These are phyloP conservation scores for Penstemon eatonii DNA, from an alignment of 257 asterid genomes.

Conservation along the genomic window DNA sequence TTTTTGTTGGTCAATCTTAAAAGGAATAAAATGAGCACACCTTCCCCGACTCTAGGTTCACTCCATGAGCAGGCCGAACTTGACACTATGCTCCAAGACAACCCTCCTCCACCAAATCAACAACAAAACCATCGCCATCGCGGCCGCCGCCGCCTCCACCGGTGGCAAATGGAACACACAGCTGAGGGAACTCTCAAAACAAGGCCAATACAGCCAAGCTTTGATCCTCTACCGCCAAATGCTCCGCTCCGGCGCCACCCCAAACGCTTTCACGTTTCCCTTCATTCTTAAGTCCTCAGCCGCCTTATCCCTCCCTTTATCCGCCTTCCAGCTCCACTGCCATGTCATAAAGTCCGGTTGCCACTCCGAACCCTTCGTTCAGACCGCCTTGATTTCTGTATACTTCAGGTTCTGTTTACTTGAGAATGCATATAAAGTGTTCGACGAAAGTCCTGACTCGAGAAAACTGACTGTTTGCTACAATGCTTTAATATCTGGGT, in stretches of 20 bases:
- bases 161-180: slow-evolving; percentile 68
- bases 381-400: slow-evolving; percentile 63
- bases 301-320: slow-evolving; percentile 45
- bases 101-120: slow-evolving; percentile 25
- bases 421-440: slow-evolving; percentile 53
- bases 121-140: slow-evolving; percentile 10
- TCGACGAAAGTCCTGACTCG: slow-evolving; percentile 67
- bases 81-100: slow-evolving; percentile 27
- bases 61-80: slow-evolving; percentile 41
- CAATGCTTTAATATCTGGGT: slow-evolving; percentile 82
- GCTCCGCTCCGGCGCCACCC: slow-evolving; percentile 65
- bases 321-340: slow-evolving; percentile 68
- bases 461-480: slow-evolving; percentile 58
- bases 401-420: slow-evolving; percentile 44
- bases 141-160: slow-evolving; percentile 24
- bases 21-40: not conserved
- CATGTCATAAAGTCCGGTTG: slow-evolving; percentile 77
- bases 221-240: slow-evolving; percentile 61
- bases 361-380: slow-evolving; percentile 73
- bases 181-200: slow-evolving; percentile 63
- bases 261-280: slow-evolving; percentile 88
- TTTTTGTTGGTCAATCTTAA: too few relatives aligned
- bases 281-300: slow-evolving; percentile 78
- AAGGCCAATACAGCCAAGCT: slow-evolving; percentile 57
- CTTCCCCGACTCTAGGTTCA: not conserved